Percentiles rank a stretch among this genome's conserved stretches.
These are phyloP conservation scores for Ogataea wickerhamii DNA, from an alignment of 805 yeast genomes.

Conservation along the genomic window DNA sequence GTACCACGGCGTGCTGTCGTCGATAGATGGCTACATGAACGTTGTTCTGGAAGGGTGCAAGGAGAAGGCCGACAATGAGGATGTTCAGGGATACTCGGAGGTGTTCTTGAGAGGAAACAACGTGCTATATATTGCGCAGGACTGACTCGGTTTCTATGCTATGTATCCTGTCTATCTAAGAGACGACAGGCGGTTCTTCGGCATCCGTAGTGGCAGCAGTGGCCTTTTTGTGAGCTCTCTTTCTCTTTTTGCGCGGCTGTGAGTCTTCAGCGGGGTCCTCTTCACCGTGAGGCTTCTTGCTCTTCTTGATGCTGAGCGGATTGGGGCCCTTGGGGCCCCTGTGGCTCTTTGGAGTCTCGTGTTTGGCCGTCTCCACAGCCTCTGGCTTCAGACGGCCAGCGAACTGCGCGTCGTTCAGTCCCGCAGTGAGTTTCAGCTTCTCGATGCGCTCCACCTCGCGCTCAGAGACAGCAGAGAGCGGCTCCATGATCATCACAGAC, in stretches of 20 bases:
- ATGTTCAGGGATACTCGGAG: conserved; percentile 59
- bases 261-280: conserved; percentile 16
- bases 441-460: conserved; percentile 51
- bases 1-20: conserved; percentile 61
- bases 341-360: conserved; percentile 41
- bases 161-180: neutral
- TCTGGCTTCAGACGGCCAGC: conserved; percentile 39
- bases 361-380: conserved; percentile 16
- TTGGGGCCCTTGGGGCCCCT: conserved; percentile 82
- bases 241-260: conserved; percentile 16
- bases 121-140: conserved; percentile 48
- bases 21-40: conserved; percentile 97
- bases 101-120: conserved; percentile 86
- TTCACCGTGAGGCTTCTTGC: conserved; percentile 36
- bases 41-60: conserved; percentile 77
- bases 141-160: conserved; percentile 7
- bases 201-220: neutral
- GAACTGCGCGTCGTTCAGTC: conserved; percentile 63
- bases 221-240: conserved; percentile 19
- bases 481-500: conserved; percentile 95
- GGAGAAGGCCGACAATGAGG: conserved; percentile 54
- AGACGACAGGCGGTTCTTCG: neutral
- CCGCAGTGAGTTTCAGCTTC: conserved; percentile 63
- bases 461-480: conserved; percentile 70
- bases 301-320: conserved; percentile 85